Percentiles rank a stretch among this genome's conserved stretches.
Conservation (phyloP, 495 filamentous ascomycete genomes). For the Talaromyces borbonicus region DNA sequence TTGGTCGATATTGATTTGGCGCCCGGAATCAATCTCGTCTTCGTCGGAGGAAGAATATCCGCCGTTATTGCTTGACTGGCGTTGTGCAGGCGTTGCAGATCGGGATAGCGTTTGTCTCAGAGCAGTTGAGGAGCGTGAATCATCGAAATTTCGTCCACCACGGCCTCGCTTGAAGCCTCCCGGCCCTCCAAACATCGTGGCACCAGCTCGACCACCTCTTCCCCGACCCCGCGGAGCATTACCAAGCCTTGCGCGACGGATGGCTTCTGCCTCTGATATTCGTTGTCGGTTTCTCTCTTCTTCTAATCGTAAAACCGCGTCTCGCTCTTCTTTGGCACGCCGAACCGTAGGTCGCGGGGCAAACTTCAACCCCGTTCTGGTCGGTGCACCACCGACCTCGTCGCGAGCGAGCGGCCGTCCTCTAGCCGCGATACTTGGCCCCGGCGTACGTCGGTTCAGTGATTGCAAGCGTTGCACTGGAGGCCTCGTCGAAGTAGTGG, state of each 20-base stretch:
- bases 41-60: slow-evolving; percentile 35
- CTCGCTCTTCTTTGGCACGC: slow-evolving; percentile 44
- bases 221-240: slow-evolving; percentile 16
- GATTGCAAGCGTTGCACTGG: slow-evolving; percentile 36
- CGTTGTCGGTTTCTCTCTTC: slow-evolving; percentile 35
- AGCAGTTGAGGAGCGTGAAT: slow-evolving; percentile 19
- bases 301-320: slow-evolving; percentile 38
- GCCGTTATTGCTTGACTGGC: background rate
- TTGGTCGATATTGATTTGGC: slow-evolving; percentile 38
- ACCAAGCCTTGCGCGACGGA: slow-evolving; percentile 26
- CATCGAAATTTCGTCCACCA: slow-evolving; percentile 13
- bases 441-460: slow-evolving; percentile 28
- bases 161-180: slow-evolving; percentile 12
- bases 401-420: slow-evolving; percentile 10
- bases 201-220: slow-evolving; percentile 26
- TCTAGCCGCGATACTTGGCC: slow-evolving; percentile 27
- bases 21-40: slow-evolving; percentile 18
- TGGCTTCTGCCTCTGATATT: slow-evolving; percentile 33
- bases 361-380: slow-evolving; percentile 37
- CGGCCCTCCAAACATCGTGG: slow-evolving; percentile 12
- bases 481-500: slow-evolving; percentile 15
- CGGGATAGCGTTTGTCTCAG: slow-evolving; percentile 20
- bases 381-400: background rate
- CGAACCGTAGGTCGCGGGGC: slow-evolving; percentile 36
- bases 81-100: background rate